Conservation (phyloP, 768 basidiomycete genomes). For the Suillus ampliporus region DNA sequence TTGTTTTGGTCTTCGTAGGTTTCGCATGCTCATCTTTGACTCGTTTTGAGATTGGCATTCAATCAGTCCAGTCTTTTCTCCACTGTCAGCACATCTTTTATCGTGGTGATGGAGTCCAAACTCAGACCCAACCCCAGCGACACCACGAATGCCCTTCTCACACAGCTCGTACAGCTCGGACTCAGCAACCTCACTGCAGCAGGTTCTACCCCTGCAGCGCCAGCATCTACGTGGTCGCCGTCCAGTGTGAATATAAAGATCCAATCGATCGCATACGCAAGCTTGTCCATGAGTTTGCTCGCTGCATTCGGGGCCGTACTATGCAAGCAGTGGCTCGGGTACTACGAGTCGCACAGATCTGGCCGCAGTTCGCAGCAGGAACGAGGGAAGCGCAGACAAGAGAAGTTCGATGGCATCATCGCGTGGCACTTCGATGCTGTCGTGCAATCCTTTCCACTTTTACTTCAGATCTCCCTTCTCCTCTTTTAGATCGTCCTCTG, state of each 20-base stretch:
- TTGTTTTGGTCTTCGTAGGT: conserved; percentile 28
- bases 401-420: too few relatives aligned
- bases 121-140: conserved; percentile 15
- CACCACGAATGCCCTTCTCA: conserved; percentile 16
- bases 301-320: too few relatives aligned
- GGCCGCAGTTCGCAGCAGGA: too few relatives aligned
- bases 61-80: conserved; percentile 19
- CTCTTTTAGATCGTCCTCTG: too few relatives aligned
- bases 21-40: background rate
- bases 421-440: too few relatives aligned
- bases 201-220: background rate
- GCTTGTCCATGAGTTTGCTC: conserved; percentile 9
- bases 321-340: too few relatives aligned
- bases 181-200: background rate
- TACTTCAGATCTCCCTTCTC: too few relatives aligned
- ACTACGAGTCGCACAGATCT: too few relatives aligned
- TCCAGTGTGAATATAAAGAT: too few relatives aligned
- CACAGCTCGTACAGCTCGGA: conserved; percentile 11
- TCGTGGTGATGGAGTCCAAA: conserved; percentile 14
- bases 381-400: too few relatives aligned
- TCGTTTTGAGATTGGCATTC: background rate
- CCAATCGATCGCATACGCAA: conserved; percentile 18
- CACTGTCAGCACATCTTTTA: conserved; percentile 17
- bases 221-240: background rate
- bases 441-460: too few relatives aligned